A percentile compares a stretch with the other conserved stretches of the same genome.
Evolutionary conservation across 1,284 basidiomycete genomes (phyloP).

Genomic region (Leccinum pallidistipes): DNA sequence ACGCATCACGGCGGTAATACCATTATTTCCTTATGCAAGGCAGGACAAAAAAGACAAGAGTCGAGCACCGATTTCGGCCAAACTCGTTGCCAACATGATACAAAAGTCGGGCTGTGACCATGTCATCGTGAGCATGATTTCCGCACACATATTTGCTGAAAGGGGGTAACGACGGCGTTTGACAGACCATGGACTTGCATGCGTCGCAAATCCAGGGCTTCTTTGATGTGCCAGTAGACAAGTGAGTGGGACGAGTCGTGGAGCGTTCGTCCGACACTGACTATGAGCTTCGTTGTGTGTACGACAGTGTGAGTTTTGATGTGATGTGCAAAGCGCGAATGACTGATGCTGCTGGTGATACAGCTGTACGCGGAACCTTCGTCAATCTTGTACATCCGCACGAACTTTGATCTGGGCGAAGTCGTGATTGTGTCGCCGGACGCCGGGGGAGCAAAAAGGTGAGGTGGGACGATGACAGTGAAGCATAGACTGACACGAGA

Average conservation of each 20-base stretch:
- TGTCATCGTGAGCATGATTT: constrained; percentile 78
- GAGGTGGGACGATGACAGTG: constrained; percentile 16
- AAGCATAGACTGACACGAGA: constrained; percentile 9
- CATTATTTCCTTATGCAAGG: constrained; percentile 92
- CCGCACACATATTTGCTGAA: neutral
- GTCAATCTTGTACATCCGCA: constrained; percentile 92
- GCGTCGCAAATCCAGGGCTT: constrained; percentile 99
- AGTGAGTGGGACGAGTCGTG: constrained; percentile 60
- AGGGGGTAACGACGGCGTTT: constrained; percentile 9
- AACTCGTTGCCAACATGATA: constrained; percentile 99
- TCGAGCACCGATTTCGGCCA: constrained; percentile 97
- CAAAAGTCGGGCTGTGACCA: constrained; percentile 98
- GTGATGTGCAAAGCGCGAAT: constrained; percentile 14
- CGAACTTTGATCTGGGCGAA: constrained; percentile 85
- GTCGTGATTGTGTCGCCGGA: constrained; percentile 98
- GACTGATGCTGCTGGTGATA: constrained; percentile 24
- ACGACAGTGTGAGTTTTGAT: constrained; percentile 48
- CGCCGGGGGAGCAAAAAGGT: constrained; percentile 98
- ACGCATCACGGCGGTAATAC: constrained; percentile 95
- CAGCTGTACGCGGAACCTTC: constrained; percentile 98
- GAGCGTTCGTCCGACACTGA: constrained; percentile 23
- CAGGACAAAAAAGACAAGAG: constrained; percentile 99
- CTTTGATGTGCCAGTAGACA: constrained; percentile 99
- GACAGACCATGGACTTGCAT: constrained; percentile 95
- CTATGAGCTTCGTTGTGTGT: constrained; percentile 1